Base-by-base conservation (phyloP, 2,329 filamentous ascomycete species). In the Sarocladium brachiariae region DNA sequence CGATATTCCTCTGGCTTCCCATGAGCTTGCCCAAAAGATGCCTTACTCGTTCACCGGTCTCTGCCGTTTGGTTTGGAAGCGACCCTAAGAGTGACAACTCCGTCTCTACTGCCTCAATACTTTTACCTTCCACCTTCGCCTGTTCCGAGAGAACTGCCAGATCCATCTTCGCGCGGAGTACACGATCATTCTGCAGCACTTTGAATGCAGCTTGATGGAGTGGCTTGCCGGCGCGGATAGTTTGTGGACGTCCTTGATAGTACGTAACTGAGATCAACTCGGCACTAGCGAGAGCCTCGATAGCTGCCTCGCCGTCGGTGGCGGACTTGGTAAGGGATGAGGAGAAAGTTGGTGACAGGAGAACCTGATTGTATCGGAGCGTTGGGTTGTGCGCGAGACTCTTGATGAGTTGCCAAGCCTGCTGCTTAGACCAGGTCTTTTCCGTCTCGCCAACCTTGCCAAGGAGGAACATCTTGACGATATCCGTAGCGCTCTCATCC, bases 401-500 rank as follows among this genome's bases (percentile, higher is more conserved):
- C 62, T 87, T 91, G 66, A 97, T 84, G 2, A 99, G 71, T 53
- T 86, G 78, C 93, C 93, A 97, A 0, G 89, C 92, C 70, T 97
- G 93, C 61, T 93, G 84, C 4, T 82, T 74, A 0, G 84, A 87
- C 87, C 89, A 97, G 50, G 79, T 78, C 25, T 78, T 78, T 35
- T 75, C 70, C 2, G 73, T 70, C 4, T 67, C 65, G 14, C 70
- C 63, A 2, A 71, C 63, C 48, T 78, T 78, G 41, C 82, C 80
- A 61, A 95, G 73, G 25, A 99, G 80, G 70, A 91, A 97, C 76
- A 96, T 90, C 62, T 96, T 95, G 54, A 96, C 72, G 45, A 97
- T 91, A 62, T 97, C 93, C 0, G 87, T 88, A 1, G 90, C 87
- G 16, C 86, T 87, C 62, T 96, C 89, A 50, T 89, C 84, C 50